Base-by-base conservation (phyloP, 305 asterid species). In the Fraxinus greggii region DNA sequence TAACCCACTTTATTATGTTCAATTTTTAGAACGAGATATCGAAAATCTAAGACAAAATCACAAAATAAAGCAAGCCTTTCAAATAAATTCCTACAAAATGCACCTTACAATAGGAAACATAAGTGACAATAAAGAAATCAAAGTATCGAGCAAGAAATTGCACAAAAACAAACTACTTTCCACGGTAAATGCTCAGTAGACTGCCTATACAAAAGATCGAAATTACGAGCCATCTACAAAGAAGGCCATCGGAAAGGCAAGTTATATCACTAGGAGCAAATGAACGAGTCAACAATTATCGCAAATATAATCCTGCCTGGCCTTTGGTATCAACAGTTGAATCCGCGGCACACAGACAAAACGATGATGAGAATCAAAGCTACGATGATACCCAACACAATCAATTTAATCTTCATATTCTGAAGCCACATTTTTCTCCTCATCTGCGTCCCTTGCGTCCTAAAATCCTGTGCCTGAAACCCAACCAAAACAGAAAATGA, bases 401-500 rank as follows among this genome's bases (percentile, higher is more conserved):
- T 12, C 74, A 67, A 13, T 67, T 67, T 67, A 67, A 67, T 28
- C 74, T 67, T 67, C 74, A 67, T 67, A 24, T 67, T 67, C 74
- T 28, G 21, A 26, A 67, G 35, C 74, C 74, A 67, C 74, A 67
- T 67, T 67, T 67, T 67, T 67, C 36, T 67, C 74, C 72, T 24
- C 33, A 67, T 12, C n/a, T 67, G 74, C 3, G 29, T 13, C n/a
- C 74, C 74, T 1, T 67, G 74, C 38, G 74, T 67, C 74, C 74
- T 67, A 26, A 67, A 67, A 67, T 67, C 74, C 74, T 67, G 74
- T 26, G 74, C 74, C 74, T 67, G 74, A 67, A 67, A 67, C 36
- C 74, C 36, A 32, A 28, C 8, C 36, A 67, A 12, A 28, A 28
- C 1, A 12, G 17, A 67, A 67, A 67, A 65, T 9, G 73, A 26